These are phyloP conservation scores for Domatiomyces globalis DNA, from an alignment of 2,329 filamentous ascomycete species.

Conservation along the genomic window DNA sequence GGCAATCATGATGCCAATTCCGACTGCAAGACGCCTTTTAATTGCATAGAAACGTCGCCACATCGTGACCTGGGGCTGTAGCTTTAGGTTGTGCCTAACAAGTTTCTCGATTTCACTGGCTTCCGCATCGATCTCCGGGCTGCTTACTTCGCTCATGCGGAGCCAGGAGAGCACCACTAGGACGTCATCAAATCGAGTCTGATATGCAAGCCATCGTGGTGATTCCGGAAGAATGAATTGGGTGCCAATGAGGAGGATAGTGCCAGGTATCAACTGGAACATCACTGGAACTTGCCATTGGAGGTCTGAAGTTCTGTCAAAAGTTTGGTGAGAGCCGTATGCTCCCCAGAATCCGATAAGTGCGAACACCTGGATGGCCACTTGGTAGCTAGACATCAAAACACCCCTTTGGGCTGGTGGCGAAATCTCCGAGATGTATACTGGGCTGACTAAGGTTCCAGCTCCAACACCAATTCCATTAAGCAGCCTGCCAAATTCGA, in stretches of 20 bases:
- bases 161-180: constrained; percentile 26
- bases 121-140: constrained; percentile 15
- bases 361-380: constrained; percentile 7
- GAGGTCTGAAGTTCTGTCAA: constrained; percentile 3
- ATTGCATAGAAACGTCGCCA: constrained; percentile 8
- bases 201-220: constrained; percentile 40
- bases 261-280: constrained; percentile 39
- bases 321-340: constrained; percentile 5
- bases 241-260: constrained; percentile 33
- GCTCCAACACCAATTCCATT: constrained; percentile 10
- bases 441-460: constrained; percentile 8
- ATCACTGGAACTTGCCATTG: constrained; percentile 42
- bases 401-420: constrained; percentile 2
- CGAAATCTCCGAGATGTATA: constrained; percentile 11
- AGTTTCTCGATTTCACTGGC: constrained; percentile 1
- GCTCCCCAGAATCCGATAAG: constrained; percentile 12
- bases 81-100: neutral
- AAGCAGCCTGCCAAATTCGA: constrained; percentile 7
- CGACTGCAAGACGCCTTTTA: constrained; percentile 5
- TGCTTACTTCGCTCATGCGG: constrained; percentile 19
- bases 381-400: constrained; percentile 10
- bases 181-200: constrained; percentile 34
- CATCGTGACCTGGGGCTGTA: neutral
- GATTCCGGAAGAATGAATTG: constrained; percentile 40
- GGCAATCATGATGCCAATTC: constrained; percentile 7